Percentiles rank a stretch among this genome's conserved stretches.
These are phyloP conservation scores for Xylaria hypoxylon DNA, from an alignment of 2,329 filamentous ascomycete genomes.

Conservation along the genomic window DNA sequence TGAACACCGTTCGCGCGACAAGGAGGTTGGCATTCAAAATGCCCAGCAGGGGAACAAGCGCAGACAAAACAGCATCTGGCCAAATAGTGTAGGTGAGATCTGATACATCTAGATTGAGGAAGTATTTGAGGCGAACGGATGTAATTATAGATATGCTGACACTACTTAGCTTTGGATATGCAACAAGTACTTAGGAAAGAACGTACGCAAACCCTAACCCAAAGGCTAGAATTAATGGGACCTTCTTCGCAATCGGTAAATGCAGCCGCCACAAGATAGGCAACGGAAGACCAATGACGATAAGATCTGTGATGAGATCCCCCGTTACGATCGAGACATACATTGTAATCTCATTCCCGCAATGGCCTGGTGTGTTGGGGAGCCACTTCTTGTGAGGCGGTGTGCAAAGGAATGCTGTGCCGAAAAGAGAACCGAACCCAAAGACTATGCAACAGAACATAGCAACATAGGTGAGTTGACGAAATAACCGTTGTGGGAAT, in stretches of 20 bases:
- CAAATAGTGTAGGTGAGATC: slow-evolving; percentile 39
- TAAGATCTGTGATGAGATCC: not conserved
- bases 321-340: not conserved
- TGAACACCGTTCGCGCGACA: slow-evolving; percentile 36
- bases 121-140: slow-evolving; percentile 36
- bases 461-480: not conserved
- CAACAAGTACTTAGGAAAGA: too few species aligned
- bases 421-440: not conserved
- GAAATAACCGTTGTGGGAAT: not conserved
- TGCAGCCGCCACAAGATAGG: not conserved
- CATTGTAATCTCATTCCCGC: not conserved
- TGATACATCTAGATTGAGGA: slow-evolving; percentile 35
- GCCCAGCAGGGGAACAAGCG: slow-evolving; percentile 42
- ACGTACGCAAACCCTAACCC: not conserved
- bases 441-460: not conserved
- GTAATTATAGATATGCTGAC: slow-evolving; percentile 37
- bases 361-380: not conserved
- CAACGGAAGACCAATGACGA: not conserved
- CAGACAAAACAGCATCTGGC: slow-evolving; percentile 33
- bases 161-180: too few species aligned
- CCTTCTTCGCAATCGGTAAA: not conserved
- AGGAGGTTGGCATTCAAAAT: slow-evolving; percentile 46
- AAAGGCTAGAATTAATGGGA: not conserved
- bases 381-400: not conserved
- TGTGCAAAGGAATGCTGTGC: not conserved